Percentiles rank a stretch among this genome's conserved stretches.
phyloP scores from a whole-genome alignment of 768 basidiomycete genomes.

The Paxillus ammoniavirescens region DNA sequence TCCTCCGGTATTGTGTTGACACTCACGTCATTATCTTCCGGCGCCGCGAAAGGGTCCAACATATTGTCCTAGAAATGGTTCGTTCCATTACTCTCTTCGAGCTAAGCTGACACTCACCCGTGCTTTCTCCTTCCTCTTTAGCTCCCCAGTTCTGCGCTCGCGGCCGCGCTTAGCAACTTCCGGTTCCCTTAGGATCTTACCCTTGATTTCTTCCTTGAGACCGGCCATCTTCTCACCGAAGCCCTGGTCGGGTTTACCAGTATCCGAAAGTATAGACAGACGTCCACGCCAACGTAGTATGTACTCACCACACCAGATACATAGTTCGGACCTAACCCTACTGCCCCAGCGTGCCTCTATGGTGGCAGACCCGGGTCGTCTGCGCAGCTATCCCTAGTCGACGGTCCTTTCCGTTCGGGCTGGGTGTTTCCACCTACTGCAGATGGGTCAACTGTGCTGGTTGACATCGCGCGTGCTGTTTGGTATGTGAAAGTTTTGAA shows the following conservation, averaged over 20 bases:
- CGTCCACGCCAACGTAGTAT: not conserved
- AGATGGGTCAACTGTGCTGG: slow-evolving; percentile 17
- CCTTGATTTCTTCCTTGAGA: slow-evolving; percentile 37
- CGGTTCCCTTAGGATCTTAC: slow-evolving; percentile 37
- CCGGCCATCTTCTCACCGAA: slow-evolving; percentile 38
- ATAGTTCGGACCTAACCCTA: slow-evolving; percentile 40
- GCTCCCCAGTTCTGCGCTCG: slow-evolving; percentile 39
- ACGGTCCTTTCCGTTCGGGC: not conserved
- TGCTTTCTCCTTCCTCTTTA: slow-evolving; percentile 36
- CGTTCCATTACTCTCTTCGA: not conserved
- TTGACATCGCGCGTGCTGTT: slow-evolving; percentile 8
- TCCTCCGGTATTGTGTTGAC: not conserved
- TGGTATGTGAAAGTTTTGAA: not conserved
- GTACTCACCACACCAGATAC: slow-evolving; percentile 27
- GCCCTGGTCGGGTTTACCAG: slow-evolving; percentile 12
- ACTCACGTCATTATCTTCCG: not conserved
- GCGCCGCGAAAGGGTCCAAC: slow-evolving; percentile 1
- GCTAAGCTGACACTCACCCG: slow-evolving; percentile 10
- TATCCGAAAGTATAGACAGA: not conserved
- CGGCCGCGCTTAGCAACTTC: slow-evolving; percentile 38
- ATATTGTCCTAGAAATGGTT: slow-evolving; percentile 1
- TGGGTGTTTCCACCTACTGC: slow-evolving; percentile 14
- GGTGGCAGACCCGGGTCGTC: slow-evolving; percentile 30
- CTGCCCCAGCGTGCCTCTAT: slow-evolving; percentile 42
- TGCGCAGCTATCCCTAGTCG: not conserved